phyloP scores from a whole-genome alignment of 2,329 filamentous ascomycete species.

The Sclerotinia spermophila region DNA sequence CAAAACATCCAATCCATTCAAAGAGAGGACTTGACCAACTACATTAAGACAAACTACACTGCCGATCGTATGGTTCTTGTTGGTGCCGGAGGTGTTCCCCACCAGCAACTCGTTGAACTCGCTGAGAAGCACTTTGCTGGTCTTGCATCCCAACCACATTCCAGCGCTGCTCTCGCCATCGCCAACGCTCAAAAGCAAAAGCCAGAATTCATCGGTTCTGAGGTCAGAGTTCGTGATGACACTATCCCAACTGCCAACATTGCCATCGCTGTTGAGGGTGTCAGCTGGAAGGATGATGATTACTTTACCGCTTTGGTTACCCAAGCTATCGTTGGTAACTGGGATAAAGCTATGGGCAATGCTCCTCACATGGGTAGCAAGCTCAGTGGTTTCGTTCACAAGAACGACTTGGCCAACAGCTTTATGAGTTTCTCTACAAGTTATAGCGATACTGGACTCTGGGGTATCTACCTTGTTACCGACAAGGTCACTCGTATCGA shows the following conservation, averaged over 20 bases:
- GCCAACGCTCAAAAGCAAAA: slow-evolving; percentile 71
- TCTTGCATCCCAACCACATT: slow-evolving; percentile 72
- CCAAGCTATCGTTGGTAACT: slow-evolving; percentile 99
- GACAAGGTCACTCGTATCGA: slow-evolving; percentile 85
- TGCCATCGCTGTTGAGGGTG: slow-evolving; percentile 96
- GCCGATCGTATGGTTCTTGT: slow-evolving; percentile 99
- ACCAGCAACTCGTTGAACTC: slow-evolving; percentile 89
- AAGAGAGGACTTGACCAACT: slow-evolving; percentile 83
- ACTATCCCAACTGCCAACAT: slow-evolving; percentile 96
- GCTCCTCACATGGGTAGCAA: slow-evolving; percentile 97
- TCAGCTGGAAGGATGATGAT: slow-evolving; percentile 98
- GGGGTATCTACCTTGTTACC: slow-evolving; percentile 98
- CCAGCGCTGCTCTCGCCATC: slow-evolving; percentile 65
- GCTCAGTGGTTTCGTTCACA: slow-evolving; percentile 90
- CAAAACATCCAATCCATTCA: slow-evolving; percentile 98
- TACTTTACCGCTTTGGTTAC: slow-evolving; percentile 98
- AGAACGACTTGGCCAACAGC: slow-evolving; percentile 95
- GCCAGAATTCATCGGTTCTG: slow-evolving; percentile 94
- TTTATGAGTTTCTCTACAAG: slow-evolving; percentile 99
- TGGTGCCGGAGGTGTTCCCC: slow-evolving; percentile 88
- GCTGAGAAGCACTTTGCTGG: slow-evolving; percentile 92
- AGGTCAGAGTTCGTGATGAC: slow-evolving; percentile 93
- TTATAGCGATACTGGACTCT: slow-evolving; percentile 99
- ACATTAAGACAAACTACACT: slow-evolving; percentile 99
- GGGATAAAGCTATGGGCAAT: slow-evolving; percentile 98